These are phyloP conservation scores for Pseudonitzschia multistriata DNA, from an alignment of 108 stramenopile species.

Conservation along the genomic window DNA sequence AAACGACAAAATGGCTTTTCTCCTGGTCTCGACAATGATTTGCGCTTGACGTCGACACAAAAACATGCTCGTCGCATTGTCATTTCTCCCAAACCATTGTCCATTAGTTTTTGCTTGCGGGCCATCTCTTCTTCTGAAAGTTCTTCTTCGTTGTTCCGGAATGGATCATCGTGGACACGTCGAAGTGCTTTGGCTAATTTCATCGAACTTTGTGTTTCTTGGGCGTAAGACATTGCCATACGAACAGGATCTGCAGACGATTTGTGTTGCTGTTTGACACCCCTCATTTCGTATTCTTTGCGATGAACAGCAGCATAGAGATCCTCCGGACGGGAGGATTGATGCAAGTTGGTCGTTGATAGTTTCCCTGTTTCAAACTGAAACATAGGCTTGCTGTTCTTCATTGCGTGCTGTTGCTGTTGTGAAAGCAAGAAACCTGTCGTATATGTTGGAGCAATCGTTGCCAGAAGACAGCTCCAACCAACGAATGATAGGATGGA, in stretches of 20 bases:
- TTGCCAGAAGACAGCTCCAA: background rate
- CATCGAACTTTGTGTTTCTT: constrained; percentile 62
- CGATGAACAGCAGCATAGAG: constrained; percentile 85
- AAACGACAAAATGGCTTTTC: constrained; percentile 69
- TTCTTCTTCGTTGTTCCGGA: constrained; percentile 49
- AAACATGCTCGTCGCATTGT: constrained; percentile 80
- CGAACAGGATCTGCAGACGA: constrained; percentile 77
- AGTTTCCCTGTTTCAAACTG: background rate
- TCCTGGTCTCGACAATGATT: constrained; percentile 65
- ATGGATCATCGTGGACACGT: constrained; percentile 78
- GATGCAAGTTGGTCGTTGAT: background rate
- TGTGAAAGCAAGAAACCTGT: background rate
- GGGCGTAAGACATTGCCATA: constrained; percentile 85
- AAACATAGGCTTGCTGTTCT: background rate
- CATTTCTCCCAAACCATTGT: constrained; percentile 69
- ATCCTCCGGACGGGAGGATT: constrained; percentile 51
- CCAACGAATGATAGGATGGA: background rate
- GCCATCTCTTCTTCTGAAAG: constrained; percentile 26
- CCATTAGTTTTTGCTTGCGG: constrained; percentile 59
- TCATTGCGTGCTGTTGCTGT: background rate
- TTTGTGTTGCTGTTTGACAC: constrained; percentile 65
- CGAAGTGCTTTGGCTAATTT: constrained; percentile 80
- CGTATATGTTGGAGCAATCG: background rate
- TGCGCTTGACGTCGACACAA: constrained; percentile 86
- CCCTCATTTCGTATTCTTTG: constrained; percentile 88